A percentile compares a stretch with the other conserved stretches of the same genome.
Conservation (phyloP, 2,329 filamentous ascomycete genomes). For the Aspergillus fumigatiaffinis region DNA sequence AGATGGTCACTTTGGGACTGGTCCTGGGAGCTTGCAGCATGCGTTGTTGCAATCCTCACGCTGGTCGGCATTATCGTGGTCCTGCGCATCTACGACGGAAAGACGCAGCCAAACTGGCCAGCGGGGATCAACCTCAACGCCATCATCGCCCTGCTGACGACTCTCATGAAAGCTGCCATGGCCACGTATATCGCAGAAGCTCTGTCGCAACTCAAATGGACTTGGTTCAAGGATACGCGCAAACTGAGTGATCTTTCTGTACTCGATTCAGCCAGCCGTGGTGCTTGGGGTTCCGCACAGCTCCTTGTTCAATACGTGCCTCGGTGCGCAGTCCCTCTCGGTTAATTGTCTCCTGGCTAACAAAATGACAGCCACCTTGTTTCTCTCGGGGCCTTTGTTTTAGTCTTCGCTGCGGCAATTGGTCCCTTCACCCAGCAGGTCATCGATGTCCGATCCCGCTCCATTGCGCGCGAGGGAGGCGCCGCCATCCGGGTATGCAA, state of each 20-base stretch:
- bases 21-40: conserved; percentile 19
- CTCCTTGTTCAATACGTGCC: conserved; percentile 24
- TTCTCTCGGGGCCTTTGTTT: conserved; percentile 25
- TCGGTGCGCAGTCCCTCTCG: conserved; percentile 12
- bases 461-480: conserved; percentile 9
- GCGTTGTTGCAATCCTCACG: conserved; percentile 27
- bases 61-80: conserved; percentile 33
- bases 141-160: conserved; percentile 26
- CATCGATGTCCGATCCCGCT: conserved; percentile 17
- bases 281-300: conserved; percentile 25
- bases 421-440: conserved; percentile 32
- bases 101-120: conserved; percentile 28
- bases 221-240: conserved; percentile 27
- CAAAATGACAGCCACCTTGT: conserved; percentile 18
- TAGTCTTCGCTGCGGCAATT: conserved; percentile 24
- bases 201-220: conserved; percentile 34
- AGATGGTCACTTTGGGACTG: conserved; percentile 14
- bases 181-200: conserved; percentile 26
- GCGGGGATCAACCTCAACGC: conserved; percentile 32
- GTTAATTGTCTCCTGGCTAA: background rate
- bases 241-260: conserved; percentile 28
- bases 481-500: conserved; percentile 21
- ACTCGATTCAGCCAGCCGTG: conserved; percentile 33
- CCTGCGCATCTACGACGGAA: conserved; percentile 24
- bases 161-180: conserved; percentile 28